phyloP scores from a whole-genome alignment of 345 rosid genomes.

The Acer saccharum region DNA sequence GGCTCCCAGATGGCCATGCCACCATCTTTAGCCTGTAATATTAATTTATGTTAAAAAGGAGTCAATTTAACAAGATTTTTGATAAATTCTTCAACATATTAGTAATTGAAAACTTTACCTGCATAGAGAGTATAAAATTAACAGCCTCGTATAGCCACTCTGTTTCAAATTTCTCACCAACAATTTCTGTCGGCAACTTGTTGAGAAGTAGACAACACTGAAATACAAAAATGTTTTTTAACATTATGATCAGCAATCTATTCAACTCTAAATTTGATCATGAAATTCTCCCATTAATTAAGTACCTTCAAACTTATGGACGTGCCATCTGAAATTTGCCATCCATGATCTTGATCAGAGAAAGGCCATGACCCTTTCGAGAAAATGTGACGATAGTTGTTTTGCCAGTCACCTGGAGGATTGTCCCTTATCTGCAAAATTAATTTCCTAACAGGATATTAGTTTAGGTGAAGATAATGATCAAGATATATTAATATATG shows the following conservation, averaged over 20 bases:
- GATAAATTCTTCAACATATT: too few species aligned
- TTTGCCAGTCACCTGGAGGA: slow-evolving; percentile 42
- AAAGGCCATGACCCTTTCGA: slow-evolving; percentile 61
- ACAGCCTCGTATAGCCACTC: slow-evolving; percentile 54
- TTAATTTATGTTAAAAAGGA: too few species aligned
- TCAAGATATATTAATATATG: too few species aligned
- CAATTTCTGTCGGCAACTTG: slow-evolving; percentile 47
- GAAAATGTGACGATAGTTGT: slow-evolving; percentile 45
- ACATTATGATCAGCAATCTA: too few species aligned
- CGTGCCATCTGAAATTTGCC: slow-evolving; percentile 57
- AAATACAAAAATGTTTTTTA: background rate
- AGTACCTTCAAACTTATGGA: slow-evolving; percentile 45
- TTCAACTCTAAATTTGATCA: background rate
- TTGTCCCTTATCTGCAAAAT: slow-evolving; percentile 37
- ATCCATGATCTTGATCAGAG: slow-evolving; percentile 52
- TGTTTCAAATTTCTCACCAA: slow-evolving; percentile 50
- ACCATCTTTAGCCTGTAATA: slow-evolving; percentile 51
- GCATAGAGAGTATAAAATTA: slow-evolving; percentile 49
- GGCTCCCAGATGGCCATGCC: slow-evolving; percentile 71
- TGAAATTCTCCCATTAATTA: background rate
- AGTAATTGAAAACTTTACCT: slow-evolving; percentile 31
- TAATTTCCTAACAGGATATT: background rate
- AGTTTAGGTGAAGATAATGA: background rate
- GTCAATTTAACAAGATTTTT: too few species aligned
- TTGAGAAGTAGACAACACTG: slow-evolving; percentile 55